These are phyloP conservation scores for Hexamita inflata DNA, from an alignment of 208 protist genomes.

Conservation along the genomic window DNA sequence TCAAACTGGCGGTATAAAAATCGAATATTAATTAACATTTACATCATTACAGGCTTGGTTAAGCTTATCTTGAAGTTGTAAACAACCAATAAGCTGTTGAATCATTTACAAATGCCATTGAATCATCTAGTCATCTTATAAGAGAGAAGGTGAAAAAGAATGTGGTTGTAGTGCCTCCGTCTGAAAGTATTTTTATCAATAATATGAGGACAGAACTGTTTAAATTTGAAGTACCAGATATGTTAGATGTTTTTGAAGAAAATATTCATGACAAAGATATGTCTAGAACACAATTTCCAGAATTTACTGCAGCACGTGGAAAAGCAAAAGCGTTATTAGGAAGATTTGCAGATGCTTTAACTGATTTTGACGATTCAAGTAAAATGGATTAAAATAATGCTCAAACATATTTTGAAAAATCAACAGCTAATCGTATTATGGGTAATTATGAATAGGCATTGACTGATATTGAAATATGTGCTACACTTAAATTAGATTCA, in stretches of 20 bases:
- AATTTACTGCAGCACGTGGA: constrained; percentile 1
- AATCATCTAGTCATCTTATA: too few relatives aligned
- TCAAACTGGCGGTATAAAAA: background rate
- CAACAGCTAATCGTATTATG: constrained; percentile 10
- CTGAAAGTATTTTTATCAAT: too few relatives aligned
- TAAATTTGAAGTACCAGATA: too few relatives aligned
- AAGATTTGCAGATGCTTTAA: background rate
- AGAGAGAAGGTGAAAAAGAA: too few relatives aligned
- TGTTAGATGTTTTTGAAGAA: too few relatives aligned
- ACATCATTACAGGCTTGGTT: too few relatives aligned
- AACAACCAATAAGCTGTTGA: constrained; percentile 1
- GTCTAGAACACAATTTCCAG: too few relatives aligned
- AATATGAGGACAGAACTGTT: too few relatives aligned
- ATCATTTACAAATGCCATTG: constrained; percentile 3
- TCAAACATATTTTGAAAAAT: constrained; percentile 20
- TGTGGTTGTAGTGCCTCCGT: too few relatives aligned
- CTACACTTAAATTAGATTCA: background rate
- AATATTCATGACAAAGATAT: too few relatives aligned
- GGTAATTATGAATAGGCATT: constrained; percentile 21
- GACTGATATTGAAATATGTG: constrained; percentile 14
- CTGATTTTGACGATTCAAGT: background rate
- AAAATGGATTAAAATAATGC: background rate
- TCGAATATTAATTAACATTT: too few relatives aligned
- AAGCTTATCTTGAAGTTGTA: background rate
- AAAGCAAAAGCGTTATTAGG: constrained; percentile 24